Base-by-base conservation (phyloP, 768 basidiomycete species). In the Suillus americanus region DNA sequence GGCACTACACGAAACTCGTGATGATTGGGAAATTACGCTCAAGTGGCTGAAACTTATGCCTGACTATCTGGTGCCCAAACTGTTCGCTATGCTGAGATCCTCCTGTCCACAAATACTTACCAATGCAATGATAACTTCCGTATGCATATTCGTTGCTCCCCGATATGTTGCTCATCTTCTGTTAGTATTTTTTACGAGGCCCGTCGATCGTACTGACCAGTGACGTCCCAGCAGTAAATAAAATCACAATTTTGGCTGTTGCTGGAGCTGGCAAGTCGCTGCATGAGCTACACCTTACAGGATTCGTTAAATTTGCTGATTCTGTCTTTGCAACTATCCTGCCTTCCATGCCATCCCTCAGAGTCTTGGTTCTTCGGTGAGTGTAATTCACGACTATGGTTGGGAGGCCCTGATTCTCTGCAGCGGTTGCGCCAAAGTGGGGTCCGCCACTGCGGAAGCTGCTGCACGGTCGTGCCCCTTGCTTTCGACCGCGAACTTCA, bases 351-450 rank as follows among this genome's bases (percentile, higher is more conserved):
- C 75, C 83, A 1, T 64, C 69, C 16, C 75, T 90, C 48, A 79
- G 77, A 45, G 71, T 79, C 3, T 76, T 91, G 16, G 79, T 82
- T 23, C 78, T 91, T 65, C 79, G 87, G 90, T 90, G 77, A 72
- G 71, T 28, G 18, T 25, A 28, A 28, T 41, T 30, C 18, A 30
- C 40, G 6, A 41, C 40, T 30, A 12, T 9, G 16, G 57, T 54
- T 62, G 10, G 40, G 68, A 20, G 25, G 10, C 63, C 55, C 5
- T 56, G 20, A 25, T n/a, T 38, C 30, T 50, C 55, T 65, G 48
- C 70, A 91, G 89, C 4, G 87, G 85, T 28, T 89, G 88, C 70
- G 78, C 82, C 12, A 86, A 85, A 70, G 88, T 85, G 13, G 82
- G 84, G 7, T 64, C 79, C 4, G 78, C 81, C 67, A 85, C 88